These are phyloP conservation scores for Stephanodiscus triporus DNA, from an alignment of 108 stramenopile species.

Conservation along the genomic window DNA sequence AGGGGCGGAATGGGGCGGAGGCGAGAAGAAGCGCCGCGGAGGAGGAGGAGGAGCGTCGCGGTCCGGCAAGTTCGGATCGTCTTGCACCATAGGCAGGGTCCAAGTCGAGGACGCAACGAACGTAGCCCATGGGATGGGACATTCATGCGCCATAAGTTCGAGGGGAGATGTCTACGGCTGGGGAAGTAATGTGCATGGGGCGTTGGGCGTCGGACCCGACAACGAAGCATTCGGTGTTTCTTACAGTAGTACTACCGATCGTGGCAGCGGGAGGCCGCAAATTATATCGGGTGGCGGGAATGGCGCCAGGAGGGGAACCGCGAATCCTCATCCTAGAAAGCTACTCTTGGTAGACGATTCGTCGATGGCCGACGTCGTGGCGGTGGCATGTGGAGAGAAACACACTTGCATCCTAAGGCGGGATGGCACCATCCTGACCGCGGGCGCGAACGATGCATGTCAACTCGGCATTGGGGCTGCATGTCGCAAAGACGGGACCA, in stretches of 20 bases:
- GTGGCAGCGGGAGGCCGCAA: background rate
- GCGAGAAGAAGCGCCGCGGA: no score
- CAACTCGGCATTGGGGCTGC: conserved; percentile 14
- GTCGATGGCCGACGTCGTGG: background rate
- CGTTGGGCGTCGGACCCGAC: background rate
- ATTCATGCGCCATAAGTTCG: background rate
- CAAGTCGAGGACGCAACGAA: background rate
- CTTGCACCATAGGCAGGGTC: conserved; percentile 16
- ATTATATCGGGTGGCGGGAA: background rate
- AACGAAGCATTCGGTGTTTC: background rate
- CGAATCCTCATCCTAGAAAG: conserved; percentile 17
- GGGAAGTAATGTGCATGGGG: conserved; percentile 9
- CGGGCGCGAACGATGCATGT: conserved; percentile 27
- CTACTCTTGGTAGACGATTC: background rate
- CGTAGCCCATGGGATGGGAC: conserved; percentile 21
- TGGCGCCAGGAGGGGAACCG: background rate
- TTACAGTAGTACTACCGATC: background rate
- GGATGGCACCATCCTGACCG: conserved; percentile 14
- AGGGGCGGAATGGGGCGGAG: background rate
- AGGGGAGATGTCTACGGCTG: conserved; percentile 23
- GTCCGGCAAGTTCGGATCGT: background rate
- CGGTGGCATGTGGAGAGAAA: conserved; percentile 28
- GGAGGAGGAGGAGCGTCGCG: no score
- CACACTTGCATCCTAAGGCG: conserved; percentile 17
- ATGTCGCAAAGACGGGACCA: background rate